Evolutionary conservation across 106 monocot genomes (phyloP), one percentile per base, ranked within the genome.

Genomic region (Vanilla planifolia): DNA sequence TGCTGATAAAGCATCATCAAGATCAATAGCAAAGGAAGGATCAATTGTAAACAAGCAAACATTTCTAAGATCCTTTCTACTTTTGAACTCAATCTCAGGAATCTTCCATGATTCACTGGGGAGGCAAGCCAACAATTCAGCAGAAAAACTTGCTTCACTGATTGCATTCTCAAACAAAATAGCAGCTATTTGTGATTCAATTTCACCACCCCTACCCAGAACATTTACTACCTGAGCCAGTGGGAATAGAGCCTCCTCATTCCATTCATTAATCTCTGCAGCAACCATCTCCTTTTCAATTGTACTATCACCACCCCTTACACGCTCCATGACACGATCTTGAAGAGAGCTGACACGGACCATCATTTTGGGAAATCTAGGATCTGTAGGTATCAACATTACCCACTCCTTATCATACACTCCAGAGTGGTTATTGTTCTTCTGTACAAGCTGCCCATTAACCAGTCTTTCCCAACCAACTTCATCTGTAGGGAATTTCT

Each of bases 1-100:
- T 56, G 91, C 57, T 40, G 95, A 96, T 72, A 91, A 79, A 46
- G 95, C 95, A 77, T 96, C 95, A 65, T 96, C 95, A 65, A 96
- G 86, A 19, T 90, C 90, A 48, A 60, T 48, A 19, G 95, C 95
- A 60, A 74, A 67, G 51, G 80, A 63, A 60, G 95, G 86, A 61
- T 96, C 95, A 52, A 91, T 87, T 15, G 86, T 96, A 69, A 90
- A 84, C 23, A 72, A 70, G 69, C 91, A 84, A 32, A 84, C 44
- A 63, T 74, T 58, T 72, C 95, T 80, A 8, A 91, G 33, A 62
- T 96, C 95, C 53, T 67, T 87, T 62, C 95, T 86, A 11, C 20
- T 65, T 58, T 71, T 36, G 44, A 81, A 34, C 37, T 96, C 95
- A 29, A 71, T 66, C 11, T 21, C 16, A 28, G 90, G 84, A 41